Percentiles rank a stretch among this genome's conserved stretches.
These are phyloP conservation scores for Gautieria morchelliformis DNA, from an alignment of 768 basidiomycete genomes.

Conservation along the genomic window DNA sequence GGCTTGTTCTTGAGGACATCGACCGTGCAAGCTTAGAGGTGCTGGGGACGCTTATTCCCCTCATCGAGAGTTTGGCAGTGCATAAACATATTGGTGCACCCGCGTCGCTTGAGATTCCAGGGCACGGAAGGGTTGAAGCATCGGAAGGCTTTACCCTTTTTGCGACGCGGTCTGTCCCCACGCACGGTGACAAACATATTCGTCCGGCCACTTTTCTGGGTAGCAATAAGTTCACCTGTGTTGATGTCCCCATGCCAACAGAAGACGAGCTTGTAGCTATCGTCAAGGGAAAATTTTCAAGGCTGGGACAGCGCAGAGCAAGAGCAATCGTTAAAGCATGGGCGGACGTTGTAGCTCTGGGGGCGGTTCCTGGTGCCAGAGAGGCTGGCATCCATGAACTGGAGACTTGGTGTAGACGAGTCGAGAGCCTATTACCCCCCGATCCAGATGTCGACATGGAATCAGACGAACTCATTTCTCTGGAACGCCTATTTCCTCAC, in stretches of 20 bases:
- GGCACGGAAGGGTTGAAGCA: slow-evolving; percentile 65
- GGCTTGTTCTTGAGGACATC: slow-evolving; percentile 89
- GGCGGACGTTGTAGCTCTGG: slow-evolving; percentile 46
- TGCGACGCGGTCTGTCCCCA: slow-evolving; percentile 67
- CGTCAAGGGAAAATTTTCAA: slow-evolving; percentile 54
- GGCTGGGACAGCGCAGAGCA: slow-evolving; percentile 40
- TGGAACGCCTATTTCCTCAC: slow-evolving; percentile 10
- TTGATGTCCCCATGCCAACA: slow-evolving; percentile 52
- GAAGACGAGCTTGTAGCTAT: slow-evolving; percentile 62
- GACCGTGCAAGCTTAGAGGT: slow-evolving; percentile 88
- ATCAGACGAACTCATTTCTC: slow-evolving; percentile 25
- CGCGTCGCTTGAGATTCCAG: slow-evolving; percentile 63
- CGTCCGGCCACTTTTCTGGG: slow-evolving; percentile 69
- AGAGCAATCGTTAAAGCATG: slow-evolving; percentile 58
- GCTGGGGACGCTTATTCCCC: slow-evolving; percentile 74
- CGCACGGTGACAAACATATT: slow-evolving; percentile 38
- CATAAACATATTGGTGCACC: slow-evolving; percentile 67
- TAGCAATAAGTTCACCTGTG: slow-evolving; percentile 72
- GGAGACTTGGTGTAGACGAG: slow-evolving; percentile 72
- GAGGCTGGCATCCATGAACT: slow-evolving; percentile 71
- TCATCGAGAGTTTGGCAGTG: slow-evolving; percentile 61
- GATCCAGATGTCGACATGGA: slow-evolving; percentile 10
- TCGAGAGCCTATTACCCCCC: slow-evolving; percentile 50
- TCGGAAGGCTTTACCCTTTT: slow-evolving; percentile 78
- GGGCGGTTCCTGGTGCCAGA: slow-evolving; percentile 39